Evolutionary conservation across 1,284 basidiomycete genomes (phyloP), one percentile per base, ranked within the genome.

Genomic region (Rhodotorula sp.): DNA sequence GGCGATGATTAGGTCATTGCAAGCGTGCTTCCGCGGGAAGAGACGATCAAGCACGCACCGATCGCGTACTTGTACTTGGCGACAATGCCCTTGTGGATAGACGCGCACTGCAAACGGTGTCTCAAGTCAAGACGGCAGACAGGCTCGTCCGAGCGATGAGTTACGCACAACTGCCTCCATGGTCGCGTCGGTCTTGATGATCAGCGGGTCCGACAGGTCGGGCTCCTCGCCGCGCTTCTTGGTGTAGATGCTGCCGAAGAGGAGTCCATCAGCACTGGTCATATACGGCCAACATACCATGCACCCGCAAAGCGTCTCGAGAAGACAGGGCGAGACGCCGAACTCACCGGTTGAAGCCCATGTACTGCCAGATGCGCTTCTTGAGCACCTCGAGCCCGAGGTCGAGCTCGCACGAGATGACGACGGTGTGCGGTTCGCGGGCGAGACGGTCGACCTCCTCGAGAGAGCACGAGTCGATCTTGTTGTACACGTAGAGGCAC

Each of bases 401-500:
- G 78, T 89, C 90, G 85, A 93, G 86, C 82, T 97, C 93, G 81
- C 94, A 97, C 79, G 91, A 93, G 80, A 97, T 97, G 61, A 97
- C 95, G 50, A 95, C 87, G 0, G 91, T 91, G 79, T 93, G 87
- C n/a, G 91, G 89, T 78, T 90, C 86, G 56, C 89, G 86, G n/a
- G 94, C 93, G 63, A 97, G 85, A 73, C 90, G 89, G 82, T 98
- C 90, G 76, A 97, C 83, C 78, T 90, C 91, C 23, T 97, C 94
- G 70, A 97, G 85, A 75, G 91, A 93, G 75, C 96, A 90, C 4
- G 91, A 87, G 78, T 97, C 93, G 72, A 96, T 88, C 83, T 97
- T 96, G 69, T 75, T 74, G 65, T 73, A 77, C 27, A 69, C 68
- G 68, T 74, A 69, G 86, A 85, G 74, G 59, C 93, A 96, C 12